These are phyloP conservation scores for Boletellus ananiceps DNA, from an alignment of 768 basidiomycete species.

Conservation along the genomic window DNA sequence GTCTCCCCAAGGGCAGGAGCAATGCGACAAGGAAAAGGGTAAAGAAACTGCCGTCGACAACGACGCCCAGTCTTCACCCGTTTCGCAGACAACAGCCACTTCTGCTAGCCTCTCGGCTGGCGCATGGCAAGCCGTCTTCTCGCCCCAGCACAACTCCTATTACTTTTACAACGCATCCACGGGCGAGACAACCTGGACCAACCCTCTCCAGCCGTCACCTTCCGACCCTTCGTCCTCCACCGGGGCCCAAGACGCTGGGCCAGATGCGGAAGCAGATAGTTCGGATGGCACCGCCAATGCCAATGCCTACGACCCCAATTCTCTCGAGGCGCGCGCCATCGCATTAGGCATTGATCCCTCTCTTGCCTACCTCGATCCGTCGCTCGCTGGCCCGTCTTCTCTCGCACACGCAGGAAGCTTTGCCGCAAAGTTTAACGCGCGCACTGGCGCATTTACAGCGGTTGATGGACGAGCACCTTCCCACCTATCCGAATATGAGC, in stretches of 20 bases:
- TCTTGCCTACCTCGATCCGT: slow-evolving; percentile 75
- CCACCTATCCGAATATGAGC: slow-evolving; percentile 77
- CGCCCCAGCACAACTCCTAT: slow-evolving; percentile 73
- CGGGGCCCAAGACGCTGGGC: slow-evolving; percentile 13
- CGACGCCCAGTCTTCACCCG: neutral
- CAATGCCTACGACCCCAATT: slow-evolving; percentile 33
- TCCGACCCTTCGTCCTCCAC: slow-evolving; percentile 22
- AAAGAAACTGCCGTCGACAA: slow-evolving; percentile 4
- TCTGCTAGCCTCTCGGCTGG: slow-evolving; percentile 22
- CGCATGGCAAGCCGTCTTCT: slow-evolving; percentile 80
- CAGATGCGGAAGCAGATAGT: slow-evolving; percentile 21
- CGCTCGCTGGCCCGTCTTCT: slow-evolving; percentile 41
- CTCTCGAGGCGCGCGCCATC: slow-evolving; percentile 64
- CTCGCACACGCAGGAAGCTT: slow-evolving; percentile 39
- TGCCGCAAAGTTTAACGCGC: slow-evolving; percentile 75
- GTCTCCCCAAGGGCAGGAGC: slow-evolving; percentile 2
- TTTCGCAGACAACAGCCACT: slow-evolving; percentile 8
- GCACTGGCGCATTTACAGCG: slow-evolving; percentile 71
- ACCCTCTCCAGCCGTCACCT: slow-evolving; percentile 53
- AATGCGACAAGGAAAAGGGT: slow-evolving; percentile 2
- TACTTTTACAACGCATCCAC: slow-evolving; percentile 80
- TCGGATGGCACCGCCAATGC: slow-evolving; percentile 13
- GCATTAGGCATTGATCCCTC: slow-evolving; percentile 82
- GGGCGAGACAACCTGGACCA: slow-evolving; percentile 79
- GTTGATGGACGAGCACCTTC: slow-evolving; percentile 65